Evolutionary conservation across 2,329 filamentous ascomycete genomes (phyloP).

Genomic region (Rhexocercosporidium sp.): DNA sequence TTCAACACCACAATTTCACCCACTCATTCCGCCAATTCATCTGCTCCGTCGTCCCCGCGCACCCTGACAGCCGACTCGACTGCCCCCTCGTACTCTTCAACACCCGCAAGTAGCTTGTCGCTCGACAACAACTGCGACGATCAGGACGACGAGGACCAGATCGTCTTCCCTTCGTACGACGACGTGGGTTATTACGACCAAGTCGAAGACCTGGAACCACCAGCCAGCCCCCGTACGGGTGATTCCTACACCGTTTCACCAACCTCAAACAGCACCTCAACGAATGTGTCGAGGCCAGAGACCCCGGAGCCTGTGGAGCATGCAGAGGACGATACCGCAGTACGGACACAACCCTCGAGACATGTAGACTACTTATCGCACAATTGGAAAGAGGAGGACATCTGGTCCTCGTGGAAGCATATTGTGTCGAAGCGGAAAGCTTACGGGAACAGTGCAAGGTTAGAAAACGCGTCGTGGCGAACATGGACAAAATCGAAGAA

Average conservation of each 20-base stretch:
- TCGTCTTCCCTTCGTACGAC: conserved; percentile 51
- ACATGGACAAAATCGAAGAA: conserved; percentile 96
- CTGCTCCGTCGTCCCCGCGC: conserved; percentile 61
- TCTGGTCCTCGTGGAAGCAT: conserved; percentile 97
- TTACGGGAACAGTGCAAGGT: conserved; percentile 78
- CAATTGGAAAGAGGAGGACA: conserved; percentile 95
- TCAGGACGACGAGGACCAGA: conserved; percentile 81
- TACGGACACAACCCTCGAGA: conserved; percentile 66
- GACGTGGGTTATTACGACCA: conserved; percentile 41
- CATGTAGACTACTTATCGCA: conserved; percentile 96
- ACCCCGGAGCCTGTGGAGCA: conserved; percentile 40
- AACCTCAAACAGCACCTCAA: conserved; percentile 64
- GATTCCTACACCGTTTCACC: conserved; percentile 62
- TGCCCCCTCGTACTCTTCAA: conserved; percentile 64
- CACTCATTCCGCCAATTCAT: conserved; percentile 48
- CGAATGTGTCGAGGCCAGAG: conserved; percentile 52
- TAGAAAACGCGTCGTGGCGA: conserved; percentile 97
- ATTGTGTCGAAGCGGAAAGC: conserved; percentile 80
- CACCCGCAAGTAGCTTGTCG: conserved; percentile 65
- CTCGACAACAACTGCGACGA: conserved; percentile 91
- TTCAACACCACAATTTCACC: conserved; percentile 38
- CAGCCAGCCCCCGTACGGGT: conserved; percentile 54
- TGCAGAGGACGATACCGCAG: conserved; percentile 58
- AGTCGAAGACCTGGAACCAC: conserved; percentile 55
- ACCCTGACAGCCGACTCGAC: conserved; percentile 56